Percentiles rank a stretch among this genome's conserved stretches.
These are phyloP conservation scores for Leucaena leucocephala DNA, from an alignment of 306 rosid species.

Conservation along the genomic window DNA sequence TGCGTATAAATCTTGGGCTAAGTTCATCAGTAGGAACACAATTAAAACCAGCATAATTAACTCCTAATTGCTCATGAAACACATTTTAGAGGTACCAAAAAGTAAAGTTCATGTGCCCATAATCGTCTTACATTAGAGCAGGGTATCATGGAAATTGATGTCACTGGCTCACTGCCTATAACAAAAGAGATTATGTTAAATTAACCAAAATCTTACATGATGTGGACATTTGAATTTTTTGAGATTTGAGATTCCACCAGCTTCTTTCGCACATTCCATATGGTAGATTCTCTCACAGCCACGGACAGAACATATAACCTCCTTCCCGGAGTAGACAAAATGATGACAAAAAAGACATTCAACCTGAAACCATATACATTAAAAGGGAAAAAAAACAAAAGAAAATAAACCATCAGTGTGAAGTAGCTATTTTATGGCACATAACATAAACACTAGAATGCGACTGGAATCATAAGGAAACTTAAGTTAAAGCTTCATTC, in stretches of 20 bases:
- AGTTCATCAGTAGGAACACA: background rate
- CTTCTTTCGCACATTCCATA: conserved; percentile 60
- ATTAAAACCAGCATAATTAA: background rate
- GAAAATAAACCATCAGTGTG: background rate
- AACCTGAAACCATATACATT: conserved; percentile 46
- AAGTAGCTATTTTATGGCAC: background rate
- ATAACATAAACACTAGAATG: background rate
- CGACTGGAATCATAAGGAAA: background rate
- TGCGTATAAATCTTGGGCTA: background rate
- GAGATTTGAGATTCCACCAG: conserved; percentile 42
- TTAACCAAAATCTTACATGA: conserved; percentile 59
- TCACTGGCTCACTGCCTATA: background rate
- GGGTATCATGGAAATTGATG: background rate
- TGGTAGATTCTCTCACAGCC: conserved; percentile 70
- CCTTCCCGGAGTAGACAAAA: conserved; percentile 55
- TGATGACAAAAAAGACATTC: conserved; percentile 61
- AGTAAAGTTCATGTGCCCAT: background rate
- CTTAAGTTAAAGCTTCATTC: conserved; percentile 5
- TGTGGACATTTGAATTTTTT: conserved; percentile 87
- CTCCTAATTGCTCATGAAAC: background rate
- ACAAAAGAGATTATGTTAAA: background rate
- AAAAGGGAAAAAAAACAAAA: background rate
- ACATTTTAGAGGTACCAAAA: background rate
- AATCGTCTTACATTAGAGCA: background rate
- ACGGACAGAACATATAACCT: conserved; percentile 67